Conservation (phyloP, 2,329 filamentous ascomycete genomes). For the Chlorencoelia australis region DNA sequence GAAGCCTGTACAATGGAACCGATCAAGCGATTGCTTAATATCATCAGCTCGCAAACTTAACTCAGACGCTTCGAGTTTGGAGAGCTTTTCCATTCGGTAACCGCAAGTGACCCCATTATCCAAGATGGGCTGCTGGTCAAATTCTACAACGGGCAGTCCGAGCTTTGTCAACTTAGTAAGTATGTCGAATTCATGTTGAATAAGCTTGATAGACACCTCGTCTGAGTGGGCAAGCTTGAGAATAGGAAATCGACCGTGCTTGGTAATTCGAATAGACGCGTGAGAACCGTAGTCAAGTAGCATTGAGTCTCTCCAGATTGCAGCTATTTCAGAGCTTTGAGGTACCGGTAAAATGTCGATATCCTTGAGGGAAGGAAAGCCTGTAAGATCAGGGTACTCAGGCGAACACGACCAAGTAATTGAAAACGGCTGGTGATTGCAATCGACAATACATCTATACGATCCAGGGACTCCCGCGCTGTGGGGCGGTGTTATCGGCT, state of each 20-base stretch:
- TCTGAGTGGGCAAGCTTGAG: slow-evolving; percentile 12
- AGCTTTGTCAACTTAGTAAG: slow-evolving; percentile 9
- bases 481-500: slow-evolving; percentile 11
- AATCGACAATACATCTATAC: slow-evolving; percentile 10
- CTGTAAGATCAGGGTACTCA: slow-evolving; percentile 8
- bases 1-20: slow-evolving; percentile 10
- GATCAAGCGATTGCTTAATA: slow-evolving; percentile 10
- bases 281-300: slow-evolving; percentile 11
- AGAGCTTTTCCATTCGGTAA: slow-evolving; percentile 13
- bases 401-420: slow-evolving; percentile 10
- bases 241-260: slow-evolving; percentile 12
- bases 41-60: slow-evolving; percentile 9
- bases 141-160: slow-evolving; percentile 11
- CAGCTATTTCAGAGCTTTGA: slow-evolving; percentile 9
- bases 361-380: slow-evolving; percentile 9
- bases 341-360: slow-evolving; percentile 9
- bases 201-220: slow-evolving; percentile 12
- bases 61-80: slow-evolving; percentile 10
- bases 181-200: slow-evolving; percentile 12
- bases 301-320: slow-evolving; percentile 10
- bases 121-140: slow-evolving; percentile 9
- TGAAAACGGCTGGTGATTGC: slow-evolving; percentile 7
- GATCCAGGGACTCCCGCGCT: slow-evolving; percentile 7
- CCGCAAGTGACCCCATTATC: slow-evolving; percentile 11
- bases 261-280: slow-evolving; percentile 11